Base-by-base conservation (phyloP, 345 rosid genomes). In the Syzygium oleosum region DNA sequence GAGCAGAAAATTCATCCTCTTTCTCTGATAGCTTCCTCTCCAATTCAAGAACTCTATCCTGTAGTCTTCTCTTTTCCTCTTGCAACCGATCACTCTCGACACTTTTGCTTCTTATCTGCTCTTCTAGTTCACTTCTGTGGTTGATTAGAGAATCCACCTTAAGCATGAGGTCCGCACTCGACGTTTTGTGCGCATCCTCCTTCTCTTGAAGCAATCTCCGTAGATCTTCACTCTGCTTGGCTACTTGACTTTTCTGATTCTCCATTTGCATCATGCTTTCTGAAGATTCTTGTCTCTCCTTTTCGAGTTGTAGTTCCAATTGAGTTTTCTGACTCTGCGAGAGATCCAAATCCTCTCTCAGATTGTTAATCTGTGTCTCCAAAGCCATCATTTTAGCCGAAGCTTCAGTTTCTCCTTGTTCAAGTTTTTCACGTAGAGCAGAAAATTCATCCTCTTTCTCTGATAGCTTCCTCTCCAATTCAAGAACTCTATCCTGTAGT, bases 271-370 rank as follows among this genome's bases (percentile, higher is more conserved):
- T 83, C 51, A 93, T 88, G 59, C 90, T 90, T 85, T 46, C 93
- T 15, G 91, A 87, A 86, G 87, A 89, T 89, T 95, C 95, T 52
- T 91, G 92, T 88, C 89, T 94, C 90, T 91, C 96, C 87, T 90
- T 87, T 85, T 94, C 95, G 1, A 93, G 93, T 88, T 93, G 94
- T 65, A 89, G 86, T 88, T 91, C 91, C 79, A 92, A 84, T 61
- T 92, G 89, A 21, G 65, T 90, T 89, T 88, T 94, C 89, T 93
- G 90, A 38, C 55, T 86, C 88, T 85, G 93, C 77, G 93, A 89
- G 34, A 93, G 90, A 87, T 92, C 93, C 89, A 93, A 87, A 87
- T 94, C 96, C 89, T 88, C 91, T 85, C 91, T 91, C 91, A 94
- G 92, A 90, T 56, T 87, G 61, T 89, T 87, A 63, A 90, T 89